These are phyloP conservation scores for Dysphania ambrosioides DNA, from an alignment of 148 eudicot species.

Conservation along the genomic window DNA sequence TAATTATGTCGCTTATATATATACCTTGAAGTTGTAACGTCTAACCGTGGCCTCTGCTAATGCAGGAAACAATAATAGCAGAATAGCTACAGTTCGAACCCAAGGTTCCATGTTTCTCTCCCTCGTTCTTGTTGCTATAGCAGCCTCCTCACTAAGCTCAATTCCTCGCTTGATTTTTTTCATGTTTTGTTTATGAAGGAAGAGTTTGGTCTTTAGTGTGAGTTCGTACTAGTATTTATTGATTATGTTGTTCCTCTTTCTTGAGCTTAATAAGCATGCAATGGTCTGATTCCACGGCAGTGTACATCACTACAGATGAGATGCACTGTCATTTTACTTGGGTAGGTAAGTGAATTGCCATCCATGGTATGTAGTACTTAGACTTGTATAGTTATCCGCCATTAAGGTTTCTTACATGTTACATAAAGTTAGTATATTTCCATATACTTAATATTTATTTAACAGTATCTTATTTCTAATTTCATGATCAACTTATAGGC, in stretches of 20 bases:
- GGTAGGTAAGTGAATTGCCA: constrained; percentile 58
- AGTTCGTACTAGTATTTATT: not conserved
- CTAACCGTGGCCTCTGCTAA: constrained; percentile 46
- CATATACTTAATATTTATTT: not conserved
- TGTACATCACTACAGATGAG: constrained; percentile 32
- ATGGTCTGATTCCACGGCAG: constrained; percentile 3
- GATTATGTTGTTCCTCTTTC: not conserved
- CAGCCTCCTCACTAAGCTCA: not conserved
- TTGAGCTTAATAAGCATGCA: constrained; percentile 17
- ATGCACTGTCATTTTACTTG: constrained; percentile 57
- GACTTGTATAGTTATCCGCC: constrained; percentile 2
- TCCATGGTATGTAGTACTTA: constrained; percentile 9
- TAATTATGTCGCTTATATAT: not conserved
- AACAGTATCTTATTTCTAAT: not conserved
- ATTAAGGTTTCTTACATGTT: constrained; percentile 45
- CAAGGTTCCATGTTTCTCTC: constrained; percentile 28
- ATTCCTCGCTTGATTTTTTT: not conserved
- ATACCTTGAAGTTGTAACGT: constrained; percentile 67
- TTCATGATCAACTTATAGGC: not conserved
- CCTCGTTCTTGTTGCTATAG: not conserved
- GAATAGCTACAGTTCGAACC: constrained; percentile 27
- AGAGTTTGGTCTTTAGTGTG: not conserved
- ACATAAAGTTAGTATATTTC: constrained; percentile 38
- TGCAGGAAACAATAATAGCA: constrained; percentile 36
- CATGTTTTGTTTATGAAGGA: not conserved